These are phyloP conservation scores for Diaporthe batatas DNA, from an alignment of 2,329 filamentous ascomycete genomes.

Conservation along the genomic window DNA sequence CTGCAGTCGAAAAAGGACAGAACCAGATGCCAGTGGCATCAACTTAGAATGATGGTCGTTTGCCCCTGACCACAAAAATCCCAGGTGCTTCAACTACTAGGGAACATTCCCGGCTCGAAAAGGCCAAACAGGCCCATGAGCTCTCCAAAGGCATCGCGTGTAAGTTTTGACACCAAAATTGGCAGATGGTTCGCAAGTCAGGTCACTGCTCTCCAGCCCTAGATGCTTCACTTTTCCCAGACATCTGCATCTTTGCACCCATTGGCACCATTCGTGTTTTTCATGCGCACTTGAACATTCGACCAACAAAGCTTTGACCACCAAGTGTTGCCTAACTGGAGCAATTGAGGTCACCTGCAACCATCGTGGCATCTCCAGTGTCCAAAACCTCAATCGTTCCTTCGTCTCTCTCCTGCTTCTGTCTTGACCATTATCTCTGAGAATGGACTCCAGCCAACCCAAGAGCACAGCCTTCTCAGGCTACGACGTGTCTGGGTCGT, in stretches of 20 bases:
- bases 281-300: no score
- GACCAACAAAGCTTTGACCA: background rate
- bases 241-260: background rate
- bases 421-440: background rate
- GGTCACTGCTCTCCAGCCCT: no score
- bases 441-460: background rate
- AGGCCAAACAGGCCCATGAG: background rate
- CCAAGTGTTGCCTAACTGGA: background rate
- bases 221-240: background rate
- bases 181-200: background rate
- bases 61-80: background rate
- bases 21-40: background rate
- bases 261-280: background rate
- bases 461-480: constrained; percentile 6
- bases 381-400: no score
- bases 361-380: background rate
- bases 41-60: background rate
- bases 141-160: no score
- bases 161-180: background rate
- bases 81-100: background rate
- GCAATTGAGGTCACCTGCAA: background rate
- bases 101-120: background rate
- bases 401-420: background rate
- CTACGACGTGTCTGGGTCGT: background rate
- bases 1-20: background rate